phyloP scores from a whole-genome alignment of 805 yeast species.

The Spathaspora passalidarum region DNA sequence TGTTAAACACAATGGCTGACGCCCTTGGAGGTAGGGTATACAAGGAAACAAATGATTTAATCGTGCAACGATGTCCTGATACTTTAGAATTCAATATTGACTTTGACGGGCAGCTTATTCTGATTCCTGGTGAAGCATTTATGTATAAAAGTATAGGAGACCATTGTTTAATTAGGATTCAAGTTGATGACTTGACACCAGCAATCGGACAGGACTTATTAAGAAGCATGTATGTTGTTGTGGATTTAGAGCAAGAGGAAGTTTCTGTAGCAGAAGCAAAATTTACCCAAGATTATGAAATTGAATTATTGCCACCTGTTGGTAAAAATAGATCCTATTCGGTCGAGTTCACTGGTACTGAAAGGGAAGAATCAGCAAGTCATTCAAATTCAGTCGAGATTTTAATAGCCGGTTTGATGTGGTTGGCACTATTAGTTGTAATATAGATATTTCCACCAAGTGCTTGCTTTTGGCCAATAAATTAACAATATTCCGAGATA shows the following conservation, averaged over 20 bases:
- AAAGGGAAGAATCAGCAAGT: background rate
- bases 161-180: background rate
- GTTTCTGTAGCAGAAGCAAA: background rate
- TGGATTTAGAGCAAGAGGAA: background rate
- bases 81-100: background rate
- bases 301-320: background rate
- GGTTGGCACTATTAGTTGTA: background rate
- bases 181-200: conserved; percentile 25
- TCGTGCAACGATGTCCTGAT: background rate
- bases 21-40: background rate
- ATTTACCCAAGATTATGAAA: background rate
- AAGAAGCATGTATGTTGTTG: background rate
- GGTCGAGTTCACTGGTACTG: background rate
- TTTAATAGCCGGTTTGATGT: background rate
- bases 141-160: background rate
- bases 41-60: background rate
- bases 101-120: background rate
- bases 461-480: too few species aligned
- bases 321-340: background rate
- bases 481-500: too few species aligned
- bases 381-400: background rate
- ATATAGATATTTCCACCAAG: too few species aligned
- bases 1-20: background rate
- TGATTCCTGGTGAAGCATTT: background rate
- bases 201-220: background rate